phyloP scores from a whole-genome alignment of 257 asterid species.

The Gentiana straminea region DNA sequence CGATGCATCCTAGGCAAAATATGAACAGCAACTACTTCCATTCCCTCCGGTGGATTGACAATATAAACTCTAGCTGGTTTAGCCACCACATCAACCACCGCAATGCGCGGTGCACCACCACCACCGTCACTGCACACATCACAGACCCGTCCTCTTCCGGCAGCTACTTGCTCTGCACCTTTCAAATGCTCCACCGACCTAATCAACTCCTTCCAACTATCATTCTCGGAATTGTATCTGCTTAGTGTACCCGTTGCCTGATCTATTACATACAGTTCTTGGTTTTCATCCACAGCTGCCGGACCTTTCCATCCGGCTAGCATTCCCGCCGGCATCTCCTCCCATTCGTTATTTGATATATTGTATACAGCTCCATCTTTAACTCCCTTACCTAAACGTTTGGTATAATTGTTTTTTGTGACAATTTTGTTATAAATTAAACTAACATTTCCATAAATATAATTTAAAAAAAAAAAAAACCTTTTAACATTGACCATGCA shows the following conservation, averaged over 20 bases:
- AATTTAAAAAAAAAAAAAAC: no score
- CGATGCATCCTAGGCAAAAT: constrained; percentile 51
- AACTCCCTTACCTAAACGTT: constrained; percentile 16
- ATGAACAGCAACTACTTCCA: constrained; percentile 54
- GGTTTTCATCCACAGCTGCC: constrained; percentile 24
- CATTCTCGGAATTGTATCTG: constrained; percentile 33
- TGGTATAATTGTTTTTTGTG: no score
- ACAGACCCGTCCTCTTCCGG: constrained; percentile 47
- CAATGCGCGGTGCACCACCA: constrained; percentile 22
- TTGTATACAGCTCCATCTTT: constrained; percentile 45
- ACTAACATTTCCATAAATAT: no score
- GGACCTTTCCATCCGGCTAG: constrained; percentile 65
- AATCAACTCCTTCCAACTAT: constrained; percentile 46
- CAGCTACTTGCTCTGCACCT: constrained; percentile 54
- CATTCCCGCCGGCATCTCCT: constrained; percentile 57
- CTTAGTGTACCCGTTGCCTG: constrained; percentile 41
- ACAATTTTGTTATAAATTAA: no score
- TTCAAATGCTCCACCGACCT: constrained; percentile 29
- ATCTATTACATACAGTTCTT: constrained; percentile 45
- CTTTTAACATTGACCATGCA: constrained; percentile 57
- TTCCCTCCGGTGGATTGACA: constrained; percentile 40
- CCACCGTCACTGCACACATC: constrained; percentile 21
- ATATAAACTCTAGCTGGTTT: constrained; percentile 32
- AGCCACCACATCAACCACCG: constrained; percentile 35
- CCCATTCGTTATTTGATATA: constrained; percentile 27